A percentile compares a stretch with the other conserved stretches of the same genome.
Conservation (phyloP, 352 stramenopile species). For the Globisporangium rhizosaccharum region DNA sequence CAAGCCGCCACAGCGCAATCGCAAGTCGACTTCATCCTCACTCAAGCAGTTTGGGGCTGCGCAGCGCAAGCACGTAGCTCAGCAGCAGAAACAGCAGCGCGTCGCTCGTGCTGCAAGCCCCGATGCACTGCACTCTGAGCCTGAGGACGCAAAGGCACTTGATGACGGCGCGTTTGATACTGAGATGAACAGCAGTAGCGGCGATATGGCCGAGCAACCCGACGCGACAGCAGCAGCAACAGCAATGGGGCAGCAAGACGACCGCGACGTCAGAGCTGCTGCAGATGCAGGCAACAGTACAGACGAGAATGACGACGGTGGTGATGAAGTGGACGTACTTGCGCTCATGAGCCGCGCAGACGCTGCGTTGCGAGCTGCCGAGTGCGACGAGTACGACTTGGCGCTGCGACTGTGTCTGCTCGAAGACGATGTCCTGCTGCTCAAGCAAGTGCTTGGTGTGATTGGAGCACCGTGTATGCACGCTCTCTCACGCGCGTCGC, state of each 20-base stretch:
- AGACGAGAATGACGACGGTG: constrained; percentile 7
- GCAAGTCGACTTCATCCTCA: constrained; percentile 1
- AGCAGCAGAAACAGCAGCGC: not conserved
- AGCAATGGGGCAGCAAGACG: not conserved
- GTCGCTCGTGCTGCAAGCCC: too few relatives aligned
- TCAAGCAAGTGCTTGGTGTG: constrained; percentile 31
- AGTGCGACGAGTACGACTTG: constrained; percentile 39
- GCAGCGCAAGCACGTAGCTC: constrained; percentile 14
- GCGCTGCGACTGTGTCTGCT: constrained; percentile 50
- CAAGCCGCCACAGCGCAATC: not conserved
- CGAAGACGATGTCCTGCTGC: constrained; percentile 38
- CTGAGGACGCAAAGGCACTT: not conserved
- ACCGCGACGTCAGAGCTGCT: not conserved
- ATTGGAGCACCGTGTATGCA: constrained; percentile 26
- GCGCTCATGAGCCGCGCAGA: constrained; percentile 34
- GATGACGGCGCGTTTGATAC: constrained; percentile 1
- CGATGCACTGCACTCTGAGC: not conserved
- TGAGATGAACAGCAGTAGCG: not conserved
- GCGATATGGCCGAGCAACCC: not conserved
- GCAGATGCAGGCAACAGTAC: constrained; percentile 1
- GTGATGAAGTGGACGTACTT: constrained; percentile 3
- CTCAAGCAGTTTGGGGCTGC: constrained; percentile 29
- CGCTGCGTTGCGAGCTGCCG: constrained; percentile 28
- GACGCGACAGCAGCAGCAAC: not conserved
- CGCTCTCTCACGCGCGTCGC: constrained; percentile 24